These are phyloP conservation scores for Acanthochlamys bracteata DNA, from an alignment of 106 monocot genomes.

Conservation along the genomic window DNA sequence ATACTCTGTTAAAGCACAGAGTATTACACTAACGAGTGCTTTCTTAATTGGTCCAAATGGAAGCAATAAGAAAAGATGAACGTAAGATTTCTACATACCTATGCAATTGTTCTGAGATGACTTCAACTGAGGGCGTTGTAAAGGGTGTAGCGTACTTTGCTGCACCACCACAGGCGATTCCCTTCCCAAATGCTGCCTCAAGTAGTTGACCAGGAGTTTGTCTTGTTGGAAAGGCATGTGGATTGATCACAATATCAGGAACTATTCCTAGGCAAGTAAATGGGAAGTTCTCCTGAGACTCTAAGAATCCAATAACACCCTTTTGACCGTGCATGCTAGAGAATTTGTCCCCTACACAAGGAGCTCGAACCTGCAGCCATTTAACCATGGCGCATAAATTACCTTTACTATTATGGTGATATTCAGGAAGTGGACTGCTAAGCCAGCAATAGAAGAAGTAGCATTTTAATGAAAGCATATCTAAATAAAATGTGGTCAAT, in stretches of 20 bases:
- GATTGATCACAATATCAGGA: constrained; percentile 96
- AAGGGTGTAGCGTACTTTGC: constrained; percentile 78
- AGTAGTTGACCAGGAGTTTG: constrained; percentile 96
- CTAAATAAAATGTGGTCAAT: no score
- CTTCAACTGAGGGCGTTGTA: constrained; percentile 75
- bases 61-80: no score
- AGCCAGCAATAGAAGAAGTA: no score
- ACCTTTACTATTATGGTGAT: no score
- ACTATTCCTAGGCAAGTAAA: constrained; percentile 83
- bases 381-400: no score
- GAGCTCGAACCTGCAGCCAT: constrained; percentile 63
- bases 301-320: constrained; percentile 88
- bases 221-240: constrained; percentile 90
- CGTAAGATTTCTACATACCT: constrained; percentile 25
- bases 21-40: no score
- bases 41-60: no score
- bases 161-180: constrained; percentile 55
- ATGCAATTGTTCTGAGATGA: constrained; percentile 75
- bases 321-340: constrained; percentile 99
- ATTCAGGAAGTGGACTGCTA: no score
- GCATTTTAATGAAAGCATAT: no score
- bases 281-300: constrained; percentile 92
- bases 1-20: no score
- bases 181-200: constrained; percentile 89
- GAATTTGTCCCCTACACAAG: constrained; percentile 82